Base-by-base conservation (phyloP, 1,284 basidiomycete species). In the Malassezia globosa region DNA sequence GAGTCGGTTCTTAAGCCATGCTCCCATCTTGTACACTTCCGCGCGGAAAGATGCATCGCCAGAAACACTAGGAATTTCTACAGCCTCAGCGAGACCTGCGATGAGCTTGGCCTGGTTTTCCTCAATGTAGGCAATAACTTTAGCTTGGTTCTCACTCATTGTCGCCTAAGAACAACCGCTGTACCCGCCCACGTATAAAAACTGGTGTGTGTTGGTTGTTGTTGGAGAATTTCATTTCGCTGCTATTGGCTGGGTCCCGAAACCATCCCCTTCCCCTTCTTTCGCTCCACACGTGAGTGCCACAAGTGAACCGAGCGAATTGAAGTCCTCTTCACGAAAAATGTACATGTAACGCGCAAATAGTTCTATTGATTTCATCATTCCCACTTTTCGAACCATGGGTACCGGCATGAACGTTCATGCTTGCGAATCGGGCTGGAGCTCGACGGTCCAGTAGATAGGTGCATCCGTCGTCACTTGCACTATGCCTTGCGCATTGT, bases 371-470 rank as follows among this genome's bases (percentile, higher is more conserved):
- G n/a, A n/a, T n/a, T n/a, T n/a, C n/a, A n/a, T n/a, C n/a, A n/a
- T n/a, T n/a, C n/a, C n/a, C n/a, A n/a, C n/a, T n/a, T n/a, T n/a
- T n/a, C n/a, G n/a, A n/a, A n/a, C n/a, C n/a, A n/a, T n/a, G n/a
- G n/a, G n/a, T n/a, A n/a, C n/a, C n/a, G n/a, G n/a, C n/a, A n/a
- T n/a, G n/a, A n/a, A n/a, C n/a, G n/a, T n/a, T n/a, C n/a, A n/a
- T n/a, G n/a, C n/a, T 16, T 41, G 24, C 39, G 23, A 13, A 8
- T 34, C 31, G 7, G 25, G 10, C 14, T 51, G 38, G 2, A 73
- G 61, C 65, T 87, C 86, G 40, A 79, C 80, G 16, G 82, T 85
- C 89, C 89, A 97, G 78, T 86, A 84, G 27, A 96, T 82, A 0
- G 87, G 84, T 49, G 77, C 79, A 21, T 83, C 80, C 0, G 88